Evolutionary conservation across 2,329 filamentous ascomycete species (phyloP), one percentile per base, ranked within the genome.

Genomic region (Chaetomium strumarium): DNA sequence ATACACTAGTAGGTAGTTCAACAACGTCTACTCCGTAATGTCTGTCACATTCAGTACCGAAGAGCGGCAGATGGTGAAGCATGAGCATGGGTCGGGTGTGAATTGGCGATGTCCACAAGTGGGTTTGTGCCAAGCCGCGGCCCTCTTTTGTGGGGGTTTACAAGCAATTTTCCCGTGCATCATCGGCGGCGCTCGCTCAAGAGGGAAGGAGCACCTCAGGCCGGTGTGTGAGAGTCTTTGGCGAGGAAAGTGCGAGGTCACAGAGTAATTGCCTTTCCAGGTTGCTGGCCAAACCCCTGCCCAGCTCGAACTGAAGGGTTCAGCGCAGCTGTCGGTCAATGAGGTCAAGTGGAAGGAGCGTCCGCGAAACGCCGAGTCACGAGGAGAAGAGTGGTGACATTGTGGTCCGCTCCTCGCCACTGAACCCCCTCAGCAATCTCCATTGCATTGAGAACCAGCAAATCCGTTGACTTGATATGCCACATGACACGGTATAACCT

Each of bases 361-460:
- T 10, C 33, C 33, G 24, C 24, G 24, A 24, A 12, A 37, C 33
- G 9, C 7, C 10, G 17, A 43, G 51, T 52, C 51, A 48, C 51
- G 43, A 46, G 51, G 44, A n/a, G 17, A 24, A 38, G 11, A 2
- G n/a, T n/a, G 2, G 45, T 38, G 34, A 34, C 33, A 9, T 29
- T 12, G 31, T 10, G 12, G 16, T 45, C 42, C 46, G 16, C 5
- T 36, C 8, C 17, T 39, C 16, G 11, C 24, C 30, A n/a, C 29
- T 34, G 37, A 19, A n/a, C 33, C 9, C 49, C 38, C 14, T 42
- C 31, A 19, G 34, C 53, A 55, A 49, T 49, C 45, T 55, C 49
- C 6, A 44, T 49, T 34, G 58, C 58, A 62, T 62, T 61, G 55
- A 58, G 29, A 56, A 56, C 58, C 52, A 55, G 41, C 49, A 47